Percentiles rank a stretch among this genome's conserved stretches.
Evolutionary conservation across 257 asterid genomes (phyloP).

Genomic region (Paulownia fortunei): DNA sequence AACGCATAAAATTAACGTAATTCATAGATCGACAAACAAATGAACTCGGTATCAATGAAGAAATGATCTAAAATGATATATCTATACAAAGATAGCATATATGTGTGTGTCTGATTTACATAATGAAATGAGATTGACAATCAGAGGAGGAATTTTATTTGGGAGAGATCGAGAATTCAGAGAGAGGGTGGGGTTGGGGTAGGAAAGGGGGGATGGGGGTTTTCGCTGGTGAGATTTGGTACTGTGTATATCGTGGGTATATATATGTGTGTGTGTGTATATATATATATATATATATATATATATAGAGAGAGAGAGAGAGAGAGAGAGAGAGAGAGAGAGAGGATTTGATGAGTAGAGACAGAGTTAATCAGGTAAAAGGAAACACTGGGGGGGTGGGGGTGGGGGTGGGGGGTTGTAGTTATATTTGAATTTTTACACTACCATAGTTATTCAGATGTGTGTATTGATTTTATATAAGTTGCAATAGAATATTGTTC

Average conservation of each 20-base stretch:
- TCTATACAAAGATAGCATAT: too few species aligned
- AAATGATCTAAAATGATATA: constrained; percentile 27
- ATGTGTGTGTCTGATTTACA: constrained; percentile 33
- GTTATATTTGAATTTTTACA: too few species aligned
- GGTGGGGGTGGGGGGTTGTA: too few species aligned
- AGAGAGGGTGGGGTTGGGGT: constrained; percentile 32
- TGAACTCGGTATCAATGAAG: constrained; percentile 42
- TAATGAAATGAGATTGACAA: constrained; percentile 40
- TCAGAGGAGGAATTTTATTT: constrained; percentile 43
- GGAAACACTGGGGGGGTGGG: too few species aligned
- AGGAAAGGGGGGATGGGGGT: constrained; percentile 44
- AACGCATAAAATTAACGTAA: constrained; percentile 25
- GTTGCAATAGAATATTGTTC: too few species aligned
- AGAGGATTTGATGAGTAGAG: background rate
- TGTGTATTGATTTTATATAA: too few species aligned
- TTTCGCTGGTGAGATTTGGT: constrained; percentile 58
- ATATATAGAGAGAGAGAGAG: background rate
- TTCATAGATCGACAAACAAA: constrained; percentile 46
- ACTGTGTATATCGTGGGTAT: constrained; percentile 39
- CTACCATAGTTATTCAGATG: too few species aligned
- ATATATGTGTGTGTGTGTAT: constrained; percentile 8
- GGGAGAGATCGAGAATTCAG: constrained; percentile 66
- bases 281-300: background rate
- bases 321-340: background rate
- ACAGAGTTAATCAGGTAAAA: too few species aligned